These are phyloP conservation scores for Lasiosphaeris hirsuta DNA, from an alignment of 495 filamentous ascomycete genomes.

Conservation along the genomic window DNA sequence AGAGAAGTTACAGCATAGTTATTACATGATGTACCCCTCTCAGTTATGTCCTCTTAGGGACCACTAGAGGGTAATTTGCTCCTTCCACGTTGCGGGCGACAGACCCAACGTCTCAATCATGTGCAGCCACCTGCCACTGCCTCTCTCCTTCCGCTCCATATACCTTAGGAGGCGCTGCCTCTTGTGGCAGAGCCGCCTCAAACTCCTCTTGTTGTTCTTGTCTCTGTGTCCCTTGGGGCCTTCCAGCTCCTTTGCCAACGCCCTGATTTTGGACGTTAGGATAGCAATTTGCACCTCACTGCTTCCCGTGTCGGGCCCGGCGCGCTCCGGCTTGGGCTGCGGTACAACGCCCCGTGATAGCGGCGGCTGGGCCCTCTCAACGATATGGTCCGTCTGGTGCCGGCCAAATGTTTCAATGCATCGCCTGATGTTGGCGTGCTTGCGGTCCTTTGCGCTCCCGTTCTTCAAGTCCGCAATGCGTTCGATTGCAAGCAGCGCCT, in stretches of 20 bases:
- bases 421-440: slow-evolving; percentile 72
- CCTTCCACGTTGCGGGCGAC: slow-evolving; percentile 80
- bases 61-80: slow-evolving; percentile 71
- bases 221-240: slow-evolving; percentile 58
- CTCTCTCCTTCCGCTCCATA: slow-evolving; percentile 82
- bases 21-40: slow-evolving; percentile 8
- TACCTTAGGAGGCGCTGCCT: slow-evolving; percentile 85
- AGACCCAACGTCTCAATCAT: slow-evolving; percentile 77
- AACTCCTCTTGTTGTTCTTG: slow-evolving; percentile 89
- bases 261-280: slow-evolving; percentile 87
- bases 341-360: slow-evolving; percentile 36
- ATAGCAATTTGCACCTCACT: slow-evolving; percentile 98
- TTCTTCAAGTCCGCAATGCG: slow-evolving; percentile 74
- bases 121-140: slow-evolving; percentile 82
- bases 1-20: slow-evolving; percentile 26
- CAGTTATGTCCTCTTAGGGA: neutral
- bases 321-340: slow-evolving; percentile 58
- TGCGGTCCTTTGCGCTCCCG: slow-evolving; percentile 69
- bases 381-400: slow-evolving; percentile 74
- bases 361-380: slow-evolving; percentile 52
- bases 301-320: slow-evolving; percentile 86
- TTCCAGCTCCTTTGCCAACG: slow-evolving; percentile 62
- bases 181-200: slow-evolving; percentile 80
- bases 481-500: slow-evolving; percentile 61
- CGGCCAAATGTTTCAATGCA: slow-evolving; percentile 87